Evolutionary conservation across 306 rosid species (phyloP), one percentile per base, ranked within the genome.

Genomic region (Inga laurina): DNA sequence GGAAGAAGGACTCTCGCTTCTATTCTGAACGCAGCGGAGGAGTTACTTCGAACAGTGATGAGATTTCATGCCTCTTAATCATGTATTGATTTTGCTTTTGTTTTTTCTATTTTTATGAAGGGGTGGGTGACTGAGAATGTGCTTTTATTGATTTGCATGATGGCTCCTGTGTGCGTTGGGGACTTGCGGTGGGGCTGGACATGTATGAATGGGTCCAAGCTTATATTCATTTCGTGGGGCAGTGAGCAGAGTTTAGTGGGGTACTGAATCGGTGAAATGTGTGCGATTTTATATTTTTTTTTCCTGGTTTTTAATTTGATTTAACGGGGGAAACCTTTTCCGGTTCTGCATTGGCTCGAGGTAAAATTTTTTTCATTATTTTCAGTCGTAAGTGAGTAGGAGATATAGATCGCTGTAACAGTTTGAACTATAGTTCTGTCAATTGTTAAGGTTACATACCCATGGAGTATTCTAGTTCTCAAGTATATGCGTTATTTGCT

Each of bases 161-260:
- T 52, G 35, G 69, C 24, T 49, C 51, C 11, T 56, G 76, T 78
- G 79, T 78, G 61, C 8, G 59, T 18, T 52, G n/a, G n/a, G 22
- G 59, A 59, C 66, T 22, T 73, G 65, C 41, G 67, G 83, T 80
- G 73, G 87, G 85, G 64, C 80, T 70, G 75, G 8, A 48, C 49
- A 30, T 79, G 66, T 14, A 66, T 69, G 24, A 39, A 37, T 48
- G 65, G 76, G 61, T 65, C 77, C 16, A 34, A 41, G 68, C 73
- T 59, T 72, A 54, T 49, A 49, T 71, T 71, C 68, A 62, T 62
- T 78, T 71, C 46, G 68, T 78, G 84, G 75, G 84, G 10, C 76
- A 41, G 51, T 57, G 21, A 27, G 69, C 82, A 45, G 54, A 66
- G 27, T 59, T 85, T 12, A 24, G 72, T 57, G 27, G 54, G 52